These are phyloP conservation scores for Hymenoscyphus salicellus DNA, from an alignment of 2,329 filamentous ascomycete species.

Conservation along the genomic window DNA sequence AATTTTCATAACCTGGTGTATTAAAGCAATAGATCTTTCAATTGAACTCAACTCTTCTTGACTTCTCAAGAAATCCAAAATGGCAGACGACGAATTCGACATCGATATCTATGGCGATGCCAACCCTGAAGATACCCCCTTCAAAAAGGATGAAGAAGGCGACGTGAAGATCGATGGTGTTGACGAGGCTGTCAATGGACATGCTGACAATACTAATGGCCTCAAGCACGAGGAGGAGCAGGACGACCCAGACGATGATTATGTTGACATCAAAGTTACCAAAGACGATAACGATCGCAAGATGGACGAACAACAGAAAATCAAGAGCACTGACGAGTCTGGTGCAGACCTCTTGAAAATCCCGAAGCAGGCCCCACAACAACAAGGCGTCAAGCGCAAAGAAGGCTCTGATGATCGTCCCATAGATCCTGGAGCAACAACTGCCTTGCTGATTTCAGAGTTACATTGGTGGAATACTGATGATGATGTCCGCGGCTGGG, in stretches of 20 bases:
- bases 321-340: slow-evolving; percentile 42
- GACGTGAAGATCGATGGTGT: slow-evolving; percentile 39
- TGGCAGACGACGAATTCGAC: slow-evolving; percentile 70
- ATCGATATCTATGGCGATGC: slow-evolving; percentile 70
- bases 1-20: slow-evolving; percentile 27
- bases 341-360: slow-evolving; percentile 37
- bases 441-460: slow-evolving; percentile 81
- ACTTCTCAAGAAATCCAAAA: slow-evolving; percentile 35
- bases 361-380: slow-evolving; percentile 40
- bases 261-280: slow-evolving; percentile 42
- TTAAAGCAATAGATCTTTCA: slow-evolving; percentile 30
- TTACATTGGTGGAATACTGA: slow-evolving; percentile 97
- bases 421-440: slow-evolving; percentile 58
- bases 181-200: slow-evolving; percentile 29
- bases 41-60: slow-evolving; percentile 17
- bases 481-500: slow-evolving; percentile 88
- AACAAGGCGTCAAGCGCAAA: slow-evolving; percentile 60
- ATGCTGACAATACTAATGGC: slow-evolving; percentile 27
- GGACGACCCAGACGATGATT: slow-evolving; percentile 40
- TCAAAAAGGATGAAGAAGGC: slow-evolving; percentile 38
- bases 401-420: slow-evolving; percentile 56
- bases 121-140: slow-evolving; percentile 42
- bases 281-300: slow-evolving; percentile 36
- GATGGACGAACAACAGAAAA: slow-evolving; percentile 40
- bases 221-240: slow-evolving; percentile 37